A percentile compares a stretch with the other conserved stretches of the same genome.
phyloP scores from a whole-genome alignment of 2,329 filamentous ascomycete genomes.

The Colletotrichum gloeosporioides region DNA sequence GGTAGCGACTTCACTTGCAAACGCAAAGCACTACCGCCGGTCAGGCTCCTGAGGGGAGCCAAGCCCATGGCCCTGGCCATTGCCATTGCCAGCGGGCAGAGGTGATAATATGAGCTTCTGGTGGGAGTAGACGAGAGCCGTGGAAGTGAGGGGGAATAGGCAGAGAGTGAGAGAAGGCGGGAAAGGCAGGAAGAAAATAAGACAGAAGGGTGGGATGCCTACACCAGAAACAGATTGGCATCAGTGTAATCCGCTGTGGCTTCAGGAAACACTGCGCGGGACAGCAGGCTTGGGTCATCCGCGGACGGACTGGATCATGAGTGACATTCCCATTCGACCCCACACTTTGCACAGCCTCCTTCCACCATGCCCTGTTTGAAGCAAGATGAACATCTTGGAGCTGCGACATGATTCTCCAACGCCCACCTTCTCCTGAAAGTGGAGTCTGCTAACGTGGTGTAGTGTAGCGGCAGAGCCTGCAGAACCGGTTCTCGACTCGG shows the following conservation, averaged over 20 bases:
- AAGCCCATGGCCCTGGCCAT: not conserved
- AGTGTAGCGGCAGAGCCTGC: constrained; percentile 9
- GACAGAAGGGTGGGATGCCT: not conserved
- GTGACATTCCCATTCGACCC: constrained; percentile 20
- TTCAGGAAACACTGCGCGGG: constrained; percentile 15
- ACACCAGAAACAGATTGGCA: constrained; percentile 4
- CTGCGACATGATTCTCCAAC: constrained; percentile 19
- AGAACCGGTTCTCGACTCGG: constrained; percentile 14
- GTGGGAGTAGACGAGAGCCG: not conserved
- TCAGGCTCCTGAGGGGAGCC: not conserved
- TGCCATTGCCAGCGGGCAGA: not conserved
- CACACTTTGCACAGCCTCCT: constrained; percentile 24
- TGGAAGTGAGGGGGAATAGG: not conserved
- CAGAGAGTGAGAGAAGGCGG: not conserved
- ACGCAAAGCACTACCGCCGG: not conserved
- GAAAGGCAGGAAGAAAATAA: not conserved
- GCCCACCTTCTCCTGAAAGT: constrained; percentile 20
- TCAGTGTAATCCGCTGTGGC: constrained; percentile 8
- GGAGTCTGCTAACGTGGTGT: not conserved
- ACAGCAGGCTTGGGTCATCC: constrained; percentile 12
- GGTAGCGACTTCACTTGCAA: not conserved
- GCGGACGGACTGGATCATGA: constrained; percentile 12
- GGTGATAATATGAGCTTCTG: not conserved
- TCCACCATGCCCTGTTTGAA: constrained; percentile 21
- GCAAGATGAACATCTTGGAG: constrained; percentile 22